A percentile compares a stretch with the other conserved stretches of the same genome.
phyloP scores from a whole-genome alignment of 2,329 filamentous ascomycete species.

The Kalaharituber pfeilii region DNA sequence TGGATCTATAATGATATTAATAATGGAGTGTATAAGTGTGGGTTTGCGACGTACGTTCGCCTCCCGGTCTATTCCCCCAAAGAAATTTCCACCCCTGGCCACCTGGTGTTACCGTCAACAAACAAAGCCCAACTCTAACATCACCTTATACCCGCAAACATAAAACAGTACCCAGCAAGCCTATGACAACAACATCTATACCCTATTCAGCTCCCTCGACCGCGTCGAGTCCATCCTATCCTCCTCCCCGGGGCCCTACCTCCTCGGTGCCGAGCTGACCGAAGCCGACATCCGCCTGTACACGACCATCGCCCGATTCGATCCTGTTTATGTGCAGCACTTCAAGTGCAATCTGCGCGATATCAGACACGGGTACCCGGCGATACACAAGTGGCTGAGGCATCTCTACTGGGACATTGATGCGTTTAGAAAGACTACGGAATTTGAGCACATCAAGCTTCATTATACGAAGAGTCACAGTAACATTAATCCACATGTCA shows the following conservation, averaged over 20 bases:
- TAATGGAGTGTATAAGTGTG: slow-evolving; percentile 42
- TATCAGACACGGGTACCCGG: slow-evolving; percentile 51
- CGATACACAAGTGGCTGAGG: slow-evolving; percentile 63
- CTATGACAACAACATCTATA: slow-evolving; percentile 56
- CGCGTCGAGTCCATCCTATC: slow-evolving; percentile 54
- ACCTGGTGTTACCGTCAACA: background rate
- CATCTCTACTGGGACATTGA: slow-evolving; percentile 67
- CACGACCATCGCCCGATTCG: slow-evolving; percentile 56
- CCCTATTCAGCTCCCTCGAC: slow-evolving; percentile 63
- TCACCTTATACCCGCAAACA: too few species aligned
- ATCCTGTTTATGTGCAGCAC: slow-evolving; percentile 68
- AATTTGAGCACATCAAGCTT: slow-evolving; percentile 85
- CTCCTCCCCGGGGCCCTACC: slow-evolving; percentile 37
- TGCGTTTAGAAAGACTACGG: slow-evolving; percentile 65
- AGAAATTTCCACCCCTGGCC: background rate
- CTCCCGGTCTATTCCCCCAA: background rate
- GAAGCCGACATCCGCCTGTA: slow-evolving; percentile 68
- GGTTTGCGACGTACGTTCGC: background rate
- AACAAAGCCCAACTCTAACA: too few species aligned
- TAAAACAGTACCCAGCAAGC: slow-evolving; percentile 54
- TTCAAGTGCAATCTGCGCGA: slow-evolving; percentile 56
- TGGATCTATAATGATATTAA: slow-evolving; percentile 60
- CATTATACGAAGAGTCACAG: slow-evolving; percentile 37
- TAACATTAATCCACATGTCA: slow-evolving; percentile 44
- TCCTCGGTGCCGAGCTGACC: slow-evolving; percentile 57